Evolutionary conservation across 768 basidiomycete genomes (phyloP).

Genomic region (Lactarius vividus): DNA sequence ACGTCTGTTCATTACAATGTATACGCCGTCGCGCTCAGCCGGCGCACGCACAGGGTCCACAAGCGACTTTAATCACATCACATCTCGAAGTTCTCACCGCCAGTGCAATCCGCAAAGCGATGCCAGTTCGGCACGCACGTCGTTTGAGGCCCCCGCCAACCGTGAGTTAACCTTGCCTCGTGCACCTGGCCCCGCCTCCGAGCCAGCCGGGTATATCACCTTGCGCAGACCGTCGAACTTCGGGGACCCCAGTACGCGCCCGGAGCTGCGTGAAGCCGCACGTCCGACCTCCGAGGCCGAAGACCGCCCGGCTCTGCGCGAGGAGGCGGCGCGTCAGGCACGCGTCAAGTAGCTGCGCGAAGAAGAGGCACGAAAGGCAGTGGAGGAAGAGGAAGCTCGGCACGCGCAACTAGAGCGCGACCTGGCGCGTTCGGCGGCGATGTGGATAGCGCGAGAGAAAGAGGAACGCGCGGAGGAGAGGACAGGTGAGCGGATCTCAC

Average conservation of each 20-base stretch:
- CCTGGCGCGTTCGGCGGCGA: slow-evolving; percentile 7
- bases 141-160: slow-evolving; percentile 1
- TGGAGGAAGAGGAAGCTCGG: slow-evolving; percentile 8
- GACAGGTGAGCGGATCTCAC: slow-evolving; percentile 14
- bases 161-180: slow-evolving; percentile 16
- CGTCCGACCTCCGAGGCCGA: neutral
- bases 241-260: slow-evolving; percentile 7
- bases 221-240: slow-evolving; percentile 15
- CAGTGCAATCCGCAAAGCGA: slow-evolving; percentile 14
- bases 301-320: neutral
- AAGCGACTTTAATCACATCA: slow-evolving; percentile 19
- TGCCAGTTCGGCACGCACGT: slow-evolving; percentile 5
- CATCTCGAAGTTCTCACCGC: slow-evolving; percentile 15
- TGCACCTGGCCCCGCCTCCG: neutral
- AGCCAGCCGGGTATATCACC: slow-evolving; percentile 3
- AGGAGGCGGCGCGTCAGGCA: slow-evolving; percentile 16
- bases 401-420: slow-evolving; percentile 16
- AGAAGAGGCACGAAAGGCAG: slow-evolving; percentile 10
- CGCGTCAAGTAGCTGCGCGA: slow-evolving; percentile 22
- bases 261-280: slow-evolving; percentile 8
- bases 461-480: slow-evolving; percentile 19
- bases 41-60: slow-evolving; percentile 8
- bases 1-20: neutral
- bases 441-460: slow-evolving; percentile 8
- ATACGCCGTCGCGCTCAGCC: neutral